Percentiles rank a stretch among this genome's conserved stretches.
phyloP scores from a whole-genome alignment of 306 rosid species.

The Inga leiocalycina region DNA sequence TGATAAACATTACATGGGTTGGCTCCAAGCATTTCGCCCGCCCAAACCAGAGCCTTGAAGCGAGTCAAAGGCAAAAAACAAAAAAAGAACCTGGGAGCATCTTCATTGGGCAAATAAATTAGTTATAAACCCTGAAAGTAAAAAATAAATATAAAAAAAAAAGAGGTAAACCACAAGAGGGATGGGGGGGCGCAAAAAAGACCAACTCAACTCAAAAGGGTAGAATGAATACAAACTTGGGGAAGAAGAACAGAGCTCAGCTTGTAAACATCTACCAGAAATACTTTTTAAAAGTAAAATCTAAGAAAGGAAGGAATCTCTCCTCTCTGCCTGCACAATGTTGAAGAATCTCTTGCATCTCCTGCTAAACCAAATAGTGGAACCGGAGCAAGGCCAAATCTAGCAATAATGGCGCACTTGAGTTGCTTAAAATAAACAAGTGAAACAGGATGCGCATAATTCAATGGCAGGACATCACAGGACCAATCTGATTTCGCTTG shows the following conservation, averaged over 20 bases:
- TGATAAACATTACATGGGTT: conserved; percentile 7
- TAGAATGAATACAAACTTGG: background rate
- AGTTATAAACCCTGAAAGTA: background rate
- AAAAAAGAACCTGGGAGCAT: background rate
- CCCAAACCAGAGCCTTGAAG: conserved; percentile 6
- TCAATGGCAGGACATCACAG: conserved; percentile 1
- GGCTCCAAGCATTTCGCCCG: conserved; percentile 10
- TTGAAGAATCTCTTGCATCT: conserved; percentile 14
- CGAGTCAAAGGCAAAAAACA: background rate
- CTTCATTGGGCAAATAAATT: conserved; percentile 9
- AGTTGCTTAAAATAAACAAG: conserved; percentile 21
- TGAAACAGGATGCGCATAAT: conserved; percentile 1
- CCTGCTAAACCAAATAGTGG: background rate
- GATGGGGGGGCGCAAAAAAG: background rate
- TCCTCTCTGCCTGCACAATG: conserved; percentile 35
- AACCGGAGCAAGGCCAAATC: conserved; percentile 2
- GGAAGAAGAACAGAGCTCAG: conserved; percentile 22
- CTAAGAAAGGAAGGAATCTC: conserved; percentile 8
- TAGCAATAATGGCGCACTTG: background rate
- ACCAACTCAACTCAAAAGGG: background rate
- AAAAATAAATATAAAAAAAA: background rate
- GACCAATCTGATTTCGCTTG: conserved; percentile 20
- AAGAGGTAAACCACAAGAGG: background rate
- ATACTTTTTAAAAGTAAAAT: background rate
- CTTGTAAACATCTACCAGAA: conserved; percentile 11